A percentile compares a stretch with the other conserved stretches of the same genome.
Evolutionary conservation across 306 rosid genomes (phyloP).

Genomic region (Cucurbita maxima): DNA sequence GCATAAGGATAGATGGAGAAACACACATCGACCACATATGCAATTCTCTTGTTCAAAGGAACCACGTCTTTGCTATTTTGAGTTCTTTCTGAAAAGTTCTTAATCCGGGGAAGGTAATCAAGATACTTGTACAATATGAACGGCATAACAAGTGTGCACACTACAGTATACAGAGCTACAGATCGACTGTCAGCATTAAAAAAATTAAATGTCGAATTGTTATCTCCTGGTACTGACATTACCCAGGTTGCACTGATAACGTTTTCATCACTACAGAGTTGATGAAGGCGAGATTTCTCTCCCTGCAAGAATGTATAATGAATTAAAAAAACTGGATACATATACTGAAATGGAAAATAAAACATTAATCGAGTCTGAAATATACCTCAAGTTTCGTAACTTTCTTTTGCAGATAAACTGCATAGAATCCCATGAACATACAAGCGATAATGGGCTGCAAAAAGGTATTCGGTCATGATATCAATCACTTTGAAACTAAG

Average conservation of each 20-base stretch:
- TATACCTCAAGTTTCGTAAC: conserved; percentile 52
- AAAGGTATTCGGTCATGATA: neutral
- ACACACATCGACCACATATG: conserved; percentile 79
- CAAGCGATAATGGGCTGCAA: conserved; percentile 54
- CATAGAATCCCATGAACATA: conserved; percentile 34
- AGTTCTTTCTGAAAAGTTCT: conserved; percentile 35
- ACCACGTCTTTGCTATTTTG: conserved; percentile 60
- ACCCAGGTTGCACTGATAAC: conserved; percentile 13
- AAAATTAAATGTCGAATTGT: conserved; percentile 13
- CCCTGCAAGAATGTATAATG: conserved; percentile 29
- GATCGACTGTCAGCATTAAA: conserved; percentile 40
- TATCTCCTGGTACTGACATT: conserved; percentile 8
- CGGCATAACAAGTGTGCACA: conserved; percentile 46
- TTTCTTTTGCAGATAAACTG: conserved; percentile 33
- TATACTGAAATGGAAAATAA: neutral
- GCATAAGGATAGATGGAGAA: conserved; percentile 95
- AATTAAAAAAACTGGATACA: neutral
- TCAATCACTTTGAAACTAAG: neutral
- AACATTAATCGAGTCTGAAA: neutral
- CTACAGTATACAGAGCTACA: conserved; percentile 51
- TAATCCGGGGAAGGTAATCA: conserved; percentile 51
- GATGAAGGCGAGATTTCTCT: conserved; percentile 21
- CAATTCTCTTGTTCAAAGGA: conserved; percentile 79
- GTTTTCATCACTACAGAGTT: conserved; percentile 16
- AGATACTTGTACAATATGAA: conserved; percentile 62